Evolutionary conservation across 768 basidiomycete genomes (phyloP).

Genomic region (Rhodosporidiobolus odoratus): DNA sequence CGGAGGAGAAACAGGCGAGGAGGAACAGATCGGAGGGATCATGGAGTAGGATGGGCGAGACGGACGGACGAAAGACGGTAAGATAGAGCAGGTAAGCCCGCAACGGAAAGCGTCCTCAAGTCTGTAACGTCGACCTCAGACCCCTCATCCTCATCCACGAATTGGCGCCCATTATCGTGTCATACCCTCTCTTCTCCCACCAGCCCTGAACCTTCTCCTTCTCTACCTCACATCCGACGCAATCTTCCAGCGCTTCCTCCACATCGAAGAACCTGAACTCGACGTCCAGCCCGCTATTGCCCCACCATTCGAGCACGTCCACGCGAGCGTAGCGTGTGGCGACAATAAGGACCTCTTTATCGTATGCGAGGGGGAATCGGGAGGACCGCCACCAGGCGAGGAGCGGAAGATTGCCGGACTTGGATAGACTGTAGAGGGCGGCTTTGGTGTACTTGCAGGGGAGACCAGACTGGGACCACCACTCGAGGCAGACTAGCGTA

Average conservation of each 20-base stretch:
- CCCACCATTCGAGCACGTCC: slow-evolving; percentile 84
- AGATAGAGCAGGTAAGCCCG: too few relatives aligned
- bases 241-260: background rate
- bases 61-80: too few relatives aligned
- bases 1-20: too few relatives aligned
- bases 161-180: background rate
- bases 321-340: slow-evolving; percentile 76
- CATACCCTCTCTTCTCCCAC: background rate
- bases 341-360: slow-evolving; percentile 69
- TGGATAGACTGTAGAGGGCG: slow-evolving; percentile 71
- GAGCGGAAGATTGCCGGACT: slow-evolving; percentile 71
- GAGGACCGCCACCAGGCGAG: slow-evolving; percentile 68
- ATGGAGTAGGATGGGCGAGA: too few relatives aligned
- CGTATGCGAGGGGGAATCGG: slow-evolving; percentile 69
- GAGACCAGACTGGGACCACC: slow-evolving; percentile 75
- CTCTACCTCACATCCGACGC: background rate
- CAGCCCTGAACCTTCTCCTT: background rate
- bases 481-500: slow-evolving; percentile 59
- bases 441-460: slow-evolving; percentile 66
- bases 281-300: slow-evolving; percentile 66
- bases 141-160: background rate
- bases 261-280: slow-evolving; percentile 46
- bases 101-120: too few relatives aligned
- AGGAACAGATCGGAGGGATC: too few relatives aligned
- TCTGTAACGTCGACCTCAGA: too few relatives aligned